phyloP scores from a whole-genome alignment of 768 basidiomycete species.

The Pseudohyphozyma bogoriensis region DNA sequence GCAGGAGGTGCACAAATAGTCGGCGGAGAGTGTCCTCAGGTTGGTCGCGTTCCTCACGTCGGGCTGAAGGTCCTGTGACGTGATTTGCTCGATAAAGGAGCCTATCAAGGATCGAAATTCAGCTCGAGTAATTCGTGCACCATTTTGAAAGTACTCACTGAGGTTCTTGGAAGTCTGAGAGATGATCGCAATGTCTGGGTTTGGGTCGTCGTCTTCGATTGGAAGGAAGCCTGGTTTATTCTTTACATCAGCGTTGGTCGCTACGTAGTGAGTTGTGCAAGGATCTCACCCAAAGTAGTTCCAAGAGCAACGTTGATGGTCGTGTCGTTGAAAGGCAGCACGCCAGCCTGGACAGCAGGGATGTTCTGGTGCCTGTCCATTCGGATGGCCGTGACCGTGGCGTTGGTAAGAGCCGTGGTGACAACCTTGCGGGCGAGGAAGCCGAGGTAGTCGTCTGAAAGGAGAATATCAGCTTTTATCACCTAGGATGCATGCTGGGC shows the following conservation, averaged over 20 bases:
- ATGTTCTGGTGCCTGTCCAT: conserved; percentile 3
- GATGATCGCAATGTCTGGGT: background rate
- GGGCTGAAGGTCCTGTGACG: conserved; percentile 13
- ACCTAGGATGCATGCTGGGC: background rate
- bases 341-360: background rate
- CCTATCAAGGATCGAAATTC: background rate
- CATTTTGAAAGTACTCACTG: background rate
- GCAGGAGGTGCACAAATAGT: background rate
- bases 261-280: too few relatives aligned
- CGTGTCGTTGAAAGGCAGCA: background rate
- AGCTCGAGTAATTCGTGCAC: background rate
- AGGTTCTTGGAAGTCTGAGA: background rate
- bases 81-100: conserved; percentile 6
- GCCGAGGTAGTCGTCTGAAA: background rate
- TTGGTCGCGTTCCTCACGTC: background rate
- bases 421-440: background rate
- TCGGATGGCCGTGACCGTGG: conserved; percentile 2
- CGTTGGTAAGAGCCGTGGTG: conserved; percentile 4
- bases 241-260: too few relatives aligned
- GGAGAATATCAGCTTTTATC: too few relatives aligned
- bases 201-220: background rate
- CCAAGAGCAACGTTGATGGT: background rate
- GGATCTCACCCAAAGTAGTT: background rate
- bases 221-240: background rate
- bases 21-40: background rate